Evolutionary conservation across 176 grass and related monocot genomes (phyloP).

Genomic region (Leersia perrieri): DNA sequence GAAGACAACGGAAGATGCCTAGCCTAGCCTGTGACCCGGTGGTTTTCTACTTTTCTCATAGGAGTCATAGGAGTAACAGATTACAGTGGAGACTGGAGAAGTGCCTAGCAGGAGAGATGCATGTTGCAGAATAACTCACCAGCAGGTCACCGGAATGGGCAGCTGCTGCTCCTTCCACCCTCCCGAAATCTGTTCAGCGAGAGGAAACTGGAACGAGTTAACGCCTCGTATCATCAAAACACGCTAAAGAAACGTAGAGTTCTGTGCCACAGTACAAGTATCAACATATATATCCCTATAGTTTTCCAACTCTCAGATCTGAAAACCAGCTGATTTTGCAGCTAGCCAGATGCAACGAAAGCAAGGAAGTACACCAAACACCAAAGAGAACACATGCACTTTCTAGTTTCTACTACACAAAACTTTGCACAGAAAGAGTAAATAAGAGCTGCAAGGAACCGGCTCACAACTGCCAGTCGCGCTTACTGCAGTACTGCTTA

Average conservation of each 20-base stretch:
- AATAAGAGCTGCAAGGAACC: not conserved
- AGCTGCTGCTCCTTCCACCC: not conserved
- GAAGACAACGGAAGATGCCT: not conserved
- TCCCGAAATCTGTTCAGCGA: slow-evolving; percentile 28
- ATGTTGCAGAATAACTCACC: not conserved
- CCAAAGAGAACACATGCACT: not conserved
- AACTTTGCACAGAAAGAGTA: not conserved
- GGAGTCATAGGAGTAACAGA: no score
- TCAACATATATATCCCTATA: not conserved
- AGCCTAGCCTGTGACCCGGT: not conserved
- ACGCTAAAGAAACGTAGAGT: not conserved
- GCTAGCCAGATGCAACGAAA: not conserved
- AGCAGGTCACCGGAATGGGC: not conserved
- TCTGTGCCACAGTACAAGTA: not conserved
- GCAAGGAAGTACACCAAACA: not conserved
- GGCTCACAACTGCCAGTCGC: not conserved
- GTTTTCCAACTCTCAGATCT: not conserved
- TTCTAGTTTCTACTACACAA: not conserved
- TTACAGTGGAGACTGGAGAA: no score
- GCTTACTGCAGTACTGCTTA: not conserved
- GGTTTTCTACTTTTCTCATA: not conserved
- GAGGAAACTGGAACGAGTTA: slow-evolving; percentile 4
- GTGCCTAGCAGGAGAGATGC: not conserved
- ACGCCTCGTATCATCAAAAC: not conserved
- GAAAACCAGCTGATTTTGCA: not conserved